A percentile compares a stretch with the other conserved stretches of the same genome.
Evolutionary conservation across 768 basidiomycete genomes (phyloP).

Genomic region (Mycena vulgaris): DNA sequence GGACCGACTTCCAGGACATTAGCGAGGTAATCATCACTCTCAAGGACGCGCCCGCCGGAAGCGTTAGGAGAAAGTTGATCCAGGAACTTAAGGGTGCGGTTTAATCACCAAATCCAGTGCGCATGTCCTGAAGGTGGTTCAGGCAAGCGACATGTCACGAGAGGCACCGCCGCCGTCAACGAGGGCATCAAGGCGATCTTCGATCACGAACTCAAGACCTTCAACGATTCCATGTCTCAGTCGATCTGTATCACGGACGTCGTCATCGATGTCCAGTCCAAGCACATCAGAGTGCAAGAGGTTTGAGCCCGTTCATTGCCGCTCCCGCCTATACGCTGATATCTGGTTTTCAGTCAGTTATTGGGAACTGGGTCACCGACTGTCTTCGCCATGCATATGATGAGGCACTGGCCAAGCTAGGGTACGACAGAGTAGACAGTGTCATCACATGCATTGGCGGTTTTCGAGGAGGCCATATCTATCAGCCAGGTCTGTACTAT

Average conservation of each 20-base stretch:
- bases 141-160: conserved; percentile 67
- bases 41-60: conserved; percentile 60
- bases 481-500: conserved; percentile 63
- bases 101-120: neutral
- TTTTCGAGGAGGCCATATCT: conserved; percentile 71
- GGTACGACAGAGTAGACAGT: conserved; percentile 64
- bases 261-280: conserved; percentile 68
- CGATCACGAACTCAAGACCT: conserved; percentile 60
- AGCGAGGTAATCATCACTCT: conserved; percentile 69
- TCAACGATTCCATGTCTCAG: conserved; percentile 63
- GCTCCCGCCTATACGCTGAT: conserved; percentile 9
- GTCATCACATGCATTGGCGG: conserved; percentile 73
- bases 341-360: conserved; percentile 53
- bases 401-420: conserved; percentile 57
- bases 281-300: conserved; percentile 67
- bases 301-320: conserved; percentile 43
- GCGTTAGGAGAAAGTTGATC: conserved; percentile 64
- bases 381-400: conserved; percentile 73
- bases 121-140: conserved; percentile 19
- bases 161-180: conserved; percentile 60
- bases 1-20: conserved; percentile 78
- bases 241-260: conserved; percentile 70
- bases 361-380: conserved; percentile 77
- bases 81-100: conserved; percentile 58
- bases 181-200: conserved; percentile 61